Percentiles rank a stretch among this genome's conserved stretches.
These are phyloP conservation scores for Stylosanthes scabra DNA, from an alignment of 331 rosid genomes.

Conservation along the genomic window DNA sequence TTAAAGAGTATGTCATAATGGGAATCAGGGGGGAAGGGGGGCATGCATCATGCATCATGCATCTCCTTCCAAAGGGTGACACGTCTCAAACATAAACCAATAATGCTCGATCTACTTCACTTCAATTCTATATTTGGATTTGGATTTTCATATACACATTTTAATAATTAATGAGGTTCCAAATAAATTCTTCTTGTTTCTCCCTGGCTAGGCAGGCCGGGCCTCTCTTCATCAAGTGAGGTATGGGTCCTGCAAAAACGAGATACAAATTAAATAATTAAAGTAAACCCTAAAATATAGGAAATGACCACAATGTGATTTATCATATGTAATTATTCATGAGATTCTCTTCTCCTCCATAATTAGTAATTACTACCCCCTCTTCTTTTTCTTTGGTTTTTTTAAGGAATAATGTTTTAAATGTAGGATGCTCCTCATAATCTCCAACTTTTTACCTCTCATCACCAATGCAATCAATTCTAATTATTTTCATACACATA, in stretches of 20 bases:
- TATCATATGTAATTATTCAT: neutral
- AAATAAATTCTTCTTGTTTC: neutral
- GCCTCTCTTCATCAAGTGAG: neutral
- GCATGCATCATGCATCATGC: too few species aligned
- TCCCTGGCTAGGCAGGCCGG: neutral
- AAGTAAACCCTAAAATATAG: conserved; percentile 23
- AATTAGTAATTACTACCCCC: too few species aligned
- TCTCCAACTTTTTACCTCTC: conserved; percentile 24
- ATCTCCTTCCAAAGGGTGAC: neutral
- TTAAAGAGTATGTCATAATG: neutral
- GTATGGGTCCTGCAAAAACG: conserved; percentile 25
- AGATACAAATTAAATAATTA: neutral
- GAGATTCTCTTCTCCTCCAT: conserved; percentile 3
- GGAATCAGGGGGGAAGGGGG: neutral
- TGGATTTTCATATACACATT: too few species aligned
- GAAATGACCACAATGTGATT: conserved; percentile 14
- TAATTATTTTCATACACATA: neutral
- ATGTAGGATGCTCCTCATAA: conserved; percentile 30
- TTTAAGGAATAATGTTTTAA: neutral
- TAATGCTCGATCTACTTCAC: too few species aligned
- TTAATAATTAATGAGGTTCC: too few species aligned
- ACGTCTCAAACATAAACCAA: conserved; percentile 9
- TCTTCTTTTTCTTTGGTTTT: neutral
- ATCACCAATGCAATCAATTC: neutral
- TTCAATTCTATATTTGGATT: too few species aligned